phyloP scores from a whole-genome alignment of 2,329 filamentous ascomycete species.

The Diaporthe citriasiana region DNA sequence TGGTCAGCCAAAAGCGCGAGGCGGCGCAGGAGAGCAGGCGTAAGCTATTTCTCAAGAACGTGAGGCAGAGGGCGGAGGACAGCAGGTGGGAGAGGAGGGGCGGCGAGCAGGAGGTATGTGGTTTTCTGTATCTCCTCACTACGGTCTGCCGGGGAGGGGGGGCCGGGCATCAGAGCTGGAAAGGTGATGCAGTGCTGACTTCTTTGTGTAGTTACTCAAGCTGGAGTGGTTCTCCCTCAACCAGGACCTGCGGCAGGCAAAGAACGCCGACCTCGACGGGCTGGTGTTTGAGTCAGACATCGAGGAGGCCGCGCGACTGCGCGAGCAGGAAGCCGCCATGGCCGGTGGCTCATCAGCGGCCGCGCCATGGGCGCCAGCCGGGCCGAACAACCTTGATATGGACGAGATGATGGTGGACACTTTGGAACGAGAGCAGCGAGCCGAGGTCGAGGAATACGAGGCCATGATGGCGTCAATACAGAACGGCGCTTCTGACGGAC shows the following conservation, averaged over 20 bases:
- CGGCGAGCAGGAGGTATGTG: slow-evolving; percentile 70
- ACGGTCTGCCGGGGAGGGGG: slow-evolving; percentile 49
- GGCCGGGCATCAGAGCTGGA: slow-evolving; percentile 48
- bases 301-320: slow-evolving; percentile 61
- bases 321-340: slow-evolving; percentile 45
- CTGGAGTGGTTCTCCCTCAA: slow-evolving; percentile 59
- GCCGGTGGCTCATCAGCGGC: slow-evolving; percentile 46
- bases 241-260: slow-evolving; percentile 54
- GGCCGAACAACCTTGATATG: slow-evolving; percentile 46
- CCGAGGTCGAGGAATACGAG: slow-evolving; percentile 70
- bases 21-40: slow-evolving; percentile 74
- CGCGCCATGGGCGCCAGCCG: slow-evolving; percentile 32
- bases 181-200: slow-evolving; percentile 43
- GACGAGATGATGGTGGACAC: slow-evolving; percentile 69
- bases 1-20: slow-evolving; percentile 70
- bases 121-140: background rate
- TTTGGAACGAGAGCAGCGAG: slow-evolving; percentile 65
- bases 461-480: slow-evolving; percentile 64
- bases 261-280: slow-evolving; percentile 56
- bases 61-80: slow-evolving; percentile 72
- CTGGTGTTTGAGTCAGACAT: slow-evolving; percentile 65
- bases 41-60: slow-evolving; percentile 77
- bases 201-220: slow-evolving; percentile 52
- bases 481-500: slow-evolving; percentile 43
- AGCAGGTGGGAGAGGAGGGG: slow-evolving; percentile 71